Conservation (phyloP, 805 yeast genomes). For the Nematodospora valgi region DNA sequence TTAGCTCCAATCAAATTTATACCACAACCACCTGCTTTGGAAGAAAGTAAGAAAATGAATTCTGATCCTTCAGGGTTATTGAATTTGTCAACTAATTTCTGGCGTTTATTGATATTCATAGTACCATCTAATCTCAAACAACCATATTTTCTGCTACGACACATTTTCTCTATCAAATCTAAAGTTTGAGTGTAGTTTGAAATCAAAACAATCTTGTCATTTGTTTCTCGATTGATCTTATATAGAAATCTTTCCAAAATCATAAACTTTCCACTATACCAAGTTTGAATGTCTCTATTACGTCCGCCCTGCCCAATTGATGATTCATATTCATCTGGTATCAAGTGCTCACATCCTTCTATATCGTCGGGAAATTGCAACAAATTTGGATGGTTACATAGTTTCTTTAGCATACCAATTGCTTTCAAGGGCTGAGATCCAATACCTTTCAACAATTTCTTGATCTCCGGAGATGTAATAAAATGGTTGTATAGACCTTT, state of each 20-base stretch:
- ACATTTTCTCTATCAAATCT: slow-evolving; percentile 84
- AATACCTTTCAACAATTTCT: slow-evolving; percentile 57
- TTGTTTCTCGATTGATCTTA: slow-evolving; percentile 73
- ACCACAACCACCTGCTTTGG: slow-evolving; percentile 99
- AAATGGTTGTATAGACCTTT: slow-evolving; percentile 65
- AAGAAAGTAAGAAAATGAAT: slow-evolving; percentile 82
- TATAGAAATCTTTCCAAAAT: slow-evolving; percentile 81
- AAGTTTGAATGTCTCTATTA: slow-evolving; percentile 67
- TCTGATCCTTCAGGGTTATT: slow-evolving; percentile 88
- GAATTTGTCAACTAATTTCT: slow-evolving; percentile 84
- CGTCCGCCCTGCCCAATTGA: slow-evolving; percentile 47
- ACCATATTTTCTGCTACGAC: slow-evolving; percentile 74
- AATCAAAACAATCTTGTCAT: slow-evolving; percentile 92
- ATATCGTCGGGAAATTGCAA: slow-evolving; percentile 72
- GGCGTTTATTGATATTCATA: slow-evolving; percentile 87
- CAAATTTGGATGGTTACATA: slow-evolving; percentile 92
- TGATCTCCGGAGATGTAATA: slow-evolving; percentile 75
- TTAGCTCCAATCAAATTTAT: slow-evolving; percentile 96
- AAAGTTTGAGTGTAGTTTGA: slow-evolving; percentile 94
- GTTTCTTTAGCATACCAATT: slow-evolving; percentile 80
- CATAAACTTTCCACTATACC: slow-evolving; percentile 83
- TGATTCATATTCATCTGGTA: slow-evolving; percentile 72
- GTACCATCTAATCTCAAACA: slow-evolving; percentile 86
- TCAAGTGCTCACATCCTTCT: slow-evolving; percentile 59
- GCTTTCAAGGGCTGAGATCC: slow-evolving; percentile 87